Base-by-base conservation (phyloP, 2,329 filamentous ascomycete species). In the Ampelomyces quisqualis region DNA sequence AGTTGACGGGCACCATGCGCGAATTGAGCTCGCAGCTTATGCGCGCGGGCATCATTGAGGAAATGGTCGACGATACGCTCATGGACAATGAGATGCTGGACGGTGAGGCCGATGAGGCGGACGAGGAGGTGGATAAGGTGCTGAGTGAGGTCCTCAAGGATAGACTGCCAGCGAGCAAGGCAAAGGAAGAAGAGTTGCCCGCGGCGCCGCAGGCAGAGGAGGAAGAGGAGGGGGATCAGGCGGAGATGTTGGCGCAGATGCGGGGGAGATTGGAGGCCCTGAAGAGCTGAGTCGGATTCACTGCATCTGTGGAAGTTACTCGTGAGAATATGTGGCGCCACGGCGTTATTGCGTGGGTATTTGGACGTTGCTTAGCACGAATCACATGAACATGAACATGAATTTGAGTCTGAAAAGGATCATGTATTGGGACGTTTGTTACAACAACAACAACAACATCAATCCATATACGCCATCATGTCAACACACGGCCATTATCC, bases 21-120 rank as follows among this genome's bases (percentile, higher is more conserved):
- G 88, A 95, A 68, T 74, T 97, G 34, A 86, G 84, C 58, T 78
- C 85, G 43, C 93, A 97, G 76, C 72, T 97, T 54, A 86, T 95
- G 69, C 94, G 90, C 73, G 91, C 93, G 2, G 93, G 91, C 11
- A 91, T 98, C 36, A 95, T 97, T 46, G 91, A 97, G 75, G 93
- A 98, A 74, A 96, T 97, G 87, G 83, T 95, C 4, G 87, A 85
- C 33, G 91, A 97, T 65, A 83, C 78, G 29, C 73, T 97, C 52
- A 88, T 90, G n/a, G 75, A 80, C 47, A 63, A 54, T 11, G 84
- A 90, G 42, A 71, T 84, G 36, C 74, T 88, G 35, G 83, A 85
- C 55, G 75, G 81, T 38, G 80, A 88, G 43, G 82, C 87, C 44
- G 88, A 88, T 47, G 88, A 90, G 57, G 86, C 84, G 5, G 67